Evolutionary conservation across 2,329 filamentous ascomycete species (phyloP), one percentile per base, ranked within the genome.

Genomic region (Cordyceps cateniannulata): DNA sequence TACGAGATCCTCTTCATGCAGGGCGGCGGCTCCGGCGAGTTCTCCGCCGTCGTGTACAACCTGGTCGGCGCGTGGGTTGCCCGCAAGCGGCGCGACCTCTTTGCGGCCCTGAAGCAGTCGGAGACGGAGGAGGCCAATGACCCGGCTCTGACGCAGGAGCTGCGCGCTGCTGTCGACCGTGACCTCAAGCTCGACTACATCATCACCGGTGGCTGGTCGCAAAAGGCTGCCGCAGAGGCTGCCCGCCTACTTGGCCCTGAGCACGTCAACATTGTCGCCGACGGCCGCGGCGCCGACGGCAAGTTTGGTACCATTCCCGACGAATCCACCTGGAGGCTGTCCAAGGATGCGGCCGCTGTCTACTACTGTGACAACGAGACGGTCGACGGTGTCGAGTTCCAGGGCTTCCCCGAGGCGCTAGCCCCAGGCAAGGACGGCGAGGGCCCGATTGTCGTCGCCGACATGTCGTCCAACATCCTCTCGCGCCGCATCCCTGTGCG

Each of bases 301-400:
- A 96, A 95, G 74, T 98, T 96, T 72, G 91, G 91, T 62, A 85
- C 79, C 63, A 96, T 98, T 56, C 89, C 93, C 0, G 81, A 86
- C 10, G 87, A 93, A 73, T 84, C 83, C 64, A 83, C 82, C 22
- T 97, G 91, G 91, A 88, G 81, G 38, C 80, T 95, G 8, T 89
- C 85, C 45, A 79, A 85, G 66, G 79, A 84, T 42, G 78, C 87
- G 10, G 84, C 91, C 0, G 81, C 96, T 68, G 88, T 93, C 2
- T 98, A 97, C 75, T 93, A 86, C 73, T 96, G 93, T 73, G 89
- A 93, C 73, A 98, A 98, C 68, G 93, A 98, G 79, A 96, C 91
- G 0, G 91, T 96, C 6, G 91, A 96, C 69, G 93, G 93, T 38
- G 91, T 98, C 20, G 93, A 98, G 71, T 96, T 96, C 67, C 91